These are phyloP conservation scores for Leccinum subrobustum DNA, from an alignment of 1,284 basidiomycete species.

Conservation along the genomic window DNA sequence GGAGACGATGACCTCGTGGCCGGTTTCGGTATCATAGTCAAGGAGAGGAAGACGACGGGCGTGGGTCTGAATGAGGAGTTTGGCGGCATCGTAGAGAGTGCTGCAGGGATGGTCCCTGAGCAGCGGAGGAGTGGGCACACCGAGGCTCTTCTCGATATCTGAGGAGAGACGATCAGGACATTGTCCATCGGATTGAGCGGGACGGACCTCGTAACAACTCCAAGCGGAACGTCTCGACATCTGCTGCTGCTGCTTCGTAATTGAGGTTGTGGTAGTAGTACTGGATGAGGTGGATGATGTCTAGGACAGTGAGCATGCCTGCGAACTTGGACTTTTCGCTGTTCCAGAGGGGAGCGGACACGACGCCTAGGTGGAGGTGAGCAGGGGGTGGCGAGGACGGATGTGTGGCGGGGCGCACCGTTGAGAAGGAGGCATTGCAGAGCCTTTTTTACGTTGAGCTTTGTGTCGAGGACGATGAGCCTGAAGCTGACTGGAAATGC, in stretches of 20 bases:
- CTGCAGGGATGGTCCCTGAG: constrained; percentile 86
- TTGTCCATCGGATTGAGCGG: constrained; percentile 9
- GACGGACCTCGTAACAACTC: constrained; percentile 80
- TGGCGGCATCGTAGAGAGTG: constrained; percentile 89
- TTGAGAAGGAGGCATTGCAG: constrained; percentile 87
- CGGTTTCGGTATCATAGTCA: constrained; percentile 91
- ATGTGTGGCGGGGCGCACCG: constrained; percentile 47
- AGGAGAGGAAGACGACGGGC: constrained; percentile 93
- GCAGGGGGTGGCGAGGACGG: background rate
- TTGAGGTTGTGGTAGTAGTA: constrained; percentile 89
- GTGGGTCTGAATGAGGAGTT: constrained; percentile 91
- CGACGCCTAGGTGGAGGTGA: constrained; percentile 66
- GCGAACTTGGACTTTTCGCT: constrained; percentile 88
- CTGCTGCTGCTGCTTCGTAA: constrained; percentile 86
- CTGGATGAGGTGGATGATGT: constrained; percentile 96
- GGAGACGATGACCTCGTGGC: constrained; percentile 93
- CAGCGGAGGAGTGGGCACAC: constrained; percentile 91
- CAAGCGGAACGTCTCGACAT: constrained; percentile 94
- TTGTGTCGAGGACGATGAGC: constrained; percentile 94
- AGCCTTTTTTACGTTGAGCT: constrained; percentile 92
- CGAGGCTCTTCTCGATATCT: constrained; percentile 94
- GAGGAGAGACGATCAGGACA: constrained; percentile 15
- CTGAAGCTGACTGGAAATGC: constrained; percentile 96
- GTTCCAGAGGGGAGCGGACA: constrained; percentile 98
- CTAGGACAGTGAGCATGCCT: constrained; percentile 94